Base-by-base conservation (phyloP, 192 early-diverging fungal genomes). In the Coemansia brasiliensis region DNA sequence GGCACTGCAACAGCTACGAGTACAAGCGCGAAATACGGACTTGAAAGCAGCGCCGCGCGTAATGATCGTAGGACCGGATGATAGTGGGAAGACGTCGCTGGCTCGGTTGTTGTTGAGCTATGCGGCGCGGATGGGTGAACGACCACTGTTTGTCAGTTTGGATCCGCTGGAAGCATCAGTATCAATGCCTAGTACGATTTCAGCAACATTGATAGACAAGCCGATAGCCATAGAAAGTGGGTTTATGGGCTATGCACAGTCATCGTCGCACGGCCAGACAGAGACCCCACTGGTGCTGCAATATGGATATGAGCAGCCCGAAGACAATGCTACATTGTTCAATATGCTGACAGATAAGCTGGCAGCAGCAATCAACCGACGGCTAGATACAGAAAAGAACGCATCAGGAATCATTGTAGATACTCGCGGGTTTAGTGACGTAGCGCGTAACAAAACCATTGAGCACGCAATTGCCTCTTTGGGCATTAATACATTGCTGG, bases 51-150 rank as follows among this genome's bases (percentile, higher is more conserved):
- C 59, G 5, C 72, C 69, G 21, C 55, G 88, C 72, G 88, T 96
- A 1, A 65, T 99, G 72, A 81, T 99, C 12, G 85, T 96, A 0
- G 97, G 97, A 0, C 93, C 95, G 3, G 78, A 88, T 27, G 94
- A 99, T 69, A 84, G 91, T 13, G 97, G 97, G 17, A 99, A 99
- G 69, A 93, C 94, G 2, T 86, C 91, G 0, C 63, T 97, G 16
- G 82, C 84, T 24, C 93, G 92, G 49, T 88, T 92, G 11, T 78
- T 99, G 12, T 59, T 91, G n/a, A 94, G 91, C 65, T 99, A 99
- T 53, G 88, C 89, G 0, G 80, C 90, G 11, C 81, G 91, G 24
- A 85, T 89, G 61, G 85, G 82, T 5, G 83, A 84, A 27, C 72
- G 79, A 10, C 92, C 93, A 1, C 52, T 97, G 18, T 96, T 90